Percentiles rank a stretch among this genome's conserved stretches.
These are phyloP conservation scores for Fistulina hepatica DNA, from an alignment of 1,284 basidiomycete species.

Conservation along the genomic window DNA sequence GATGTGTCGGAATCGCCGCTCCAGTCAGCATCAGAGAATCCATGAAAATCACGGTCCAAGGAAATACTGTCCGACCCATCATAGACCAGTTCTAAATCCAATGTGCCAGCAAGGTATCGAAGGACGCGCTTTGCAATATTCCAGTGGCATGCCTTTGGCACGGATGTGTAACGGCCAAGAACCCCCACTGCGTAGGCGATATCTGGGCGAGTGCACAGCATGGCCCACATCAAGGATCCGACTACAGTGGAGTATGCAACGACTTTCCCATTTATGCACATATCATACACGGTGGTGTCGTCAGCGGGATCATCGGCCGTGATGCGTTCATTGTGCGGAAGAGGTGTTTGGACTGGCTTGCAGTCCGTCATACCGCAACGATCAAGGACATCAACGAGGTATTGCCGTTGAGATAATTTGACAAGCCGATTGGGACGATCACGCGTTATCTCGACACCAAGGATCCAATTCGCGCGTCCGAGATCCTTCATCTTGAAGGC, in stretches of 20 bases:
- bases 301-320: slow-evolving; percentile 10
- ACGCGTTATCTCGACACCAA: slow-evolving; percentile 22
- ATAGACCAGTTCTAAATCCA: slow-evolving; percentile 13
- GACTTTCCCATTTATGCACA: slow-evolving; percentile 4
- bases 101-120: slow-evolving; percentile 18
- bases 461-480: slow-evolving; percentile 19
- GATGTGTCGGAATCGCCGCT: slow-evolving; percentile 10
- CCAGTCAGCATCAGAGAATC: slow-evolving; percentile 19
- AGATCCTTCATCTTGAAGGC: slow-evolving; percentile 24
- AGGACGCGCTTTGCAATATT: slow-evolving; percentile 17
- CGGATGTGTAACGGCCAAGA: slow-evolving; percentile 14
- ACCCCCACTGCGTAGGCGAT: slow-evolving; percentile 14
- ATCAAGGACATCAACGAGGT: slow-evolving; percentile 22
- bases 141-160: slow-evolving; percentile 15
- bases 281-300: slow-evolving; percentile 3
- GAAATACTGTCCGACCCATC: slow-evolving; percentile 8
- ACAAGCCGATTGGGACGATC: slow-evolving; percentile 18
- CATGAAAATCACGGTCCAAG: slow-evolving; percentile 14
- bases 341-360: slow-evolving; percentile 20
- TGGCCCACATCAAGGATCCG: slow-evolving; percentile 18
- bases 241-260: slow-evolving; percentile 12
- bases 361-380: slow-evolving; percentile 20
- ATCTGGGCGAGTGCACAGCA: slow-evolving; percentile 17
- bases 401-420: slow-evolving; percentile 21
- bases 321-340: slow-evolving; percentile 13